Evolutionary conservation across 1,139 yeast species (phyloP), one percentile per base, ranked within the genome.

Genomic region (Scheffersomyces insectosa): DNA sequence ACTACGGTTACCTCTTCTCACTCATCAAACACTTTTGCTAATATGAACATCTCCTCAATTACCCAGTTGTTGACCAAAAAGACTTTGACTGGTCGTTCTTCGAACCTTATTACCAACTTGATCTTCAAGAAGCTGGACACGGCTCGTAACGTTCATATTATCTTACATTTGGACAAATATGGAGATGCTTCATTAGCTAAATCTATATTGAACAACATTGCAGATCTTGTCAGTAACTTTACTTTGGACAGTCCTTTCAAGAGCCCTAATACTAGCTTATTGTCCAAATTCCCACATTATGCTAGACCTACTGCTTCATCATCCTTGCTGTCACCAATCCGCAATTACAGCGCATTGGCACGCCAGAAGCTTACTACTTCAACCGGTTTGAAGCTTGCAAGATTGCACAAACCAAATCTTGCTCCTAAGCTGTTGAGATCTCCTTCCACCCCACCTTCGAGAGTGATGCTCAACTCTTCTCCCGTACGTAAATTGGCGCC

Each of bases 221-320:
- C 63, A 13, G 57, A 54, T 10, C 53, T 63, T 34, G 48, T 62
- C n/a, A 53, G 49, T 39, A 49, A 45, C 7, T 62, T 60, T 46
- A 54, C 50, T 33, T 45, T 56, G 38, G 45, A 43, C 9, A 42
- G 50, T 4, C 48, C 50, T 5, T n/a, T 40, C 13, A 12, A 48
- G 9, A 41, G 42, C 10, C 42, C 50, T 16, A 34, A 23, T 16
- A 33, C 27, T 5, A 37, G 28, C 13, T 30, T 29, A 9, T 32
- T 38, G 2, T 14, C 39, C 11, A 12, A 33, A 16, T 39, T 57
- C 27, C 70, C 70, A 9, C 55, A 59, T 49, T 65, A 69, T 41
- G 67, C 73, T 3, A 57, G 57, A 40, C 72, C 74, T 11, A 68
- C 73, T 0, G 44, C 54, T 5, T 46, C 68, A 7, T 62, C 65